Evolutionary conservation across 2,329 filamentous ascomycete species (phyloP), one percentile per base, ranked within the genome.

Genomic region (Neofusicoccum laricinum): DNA sequence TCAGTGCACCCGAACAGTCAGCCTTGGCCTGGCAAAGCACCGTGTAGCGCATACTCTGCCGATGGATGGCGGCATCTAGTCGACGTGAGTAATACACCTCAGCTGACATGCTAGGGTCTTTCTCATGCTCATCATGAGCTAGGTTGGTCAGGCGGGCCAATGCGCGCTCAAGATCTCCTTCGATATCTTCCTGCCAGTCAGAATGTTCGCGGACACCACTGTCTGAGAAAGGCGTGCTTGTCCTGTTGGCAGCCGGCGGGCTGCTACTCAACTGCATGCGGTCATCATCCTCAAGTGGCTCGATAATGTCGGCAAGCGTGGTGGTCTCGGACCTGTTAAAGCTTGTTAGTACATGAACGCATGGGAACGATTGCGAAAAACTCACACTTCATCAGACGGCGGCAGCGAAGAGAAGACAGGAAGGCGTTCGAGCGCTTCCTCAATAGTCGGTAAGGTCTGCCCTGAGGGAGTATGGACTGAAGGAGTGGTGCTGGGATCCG

Each of bases 121-220:
- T 62, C 58, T 68, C 65, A 64, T 72, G 65, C 66, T 73, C 69
- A 62, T 77, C 75, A 7, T 67, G 55, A 2, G 75, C 75, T 6
- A 74, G 66, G 65, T 71, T 71, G 4, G 66, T 69, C 8, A 78
- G 67, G 32, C 75, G 73, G 48, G 68, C 65, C 11, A 77, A 64
- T 11, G 64, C 71, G 5, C 64, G 65, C 11, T 64, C 63, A 7
- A 76, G 53, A 32, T 73, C 71, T 14, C 73, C 71, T 51, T 73
- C 70, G 5, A 75, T 70, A n/a, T 72, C 66, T 2, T 69, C 66
- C 3, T 67, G 68, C 75, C 75, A 77, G 38, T 68, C 69, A 49
- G 61, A 69, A 41, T 70, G 65, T 67, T 77, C 75, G 2, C 65
- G 64, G 17, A 67, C 66, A 7, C 49, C 62, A 11, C 21, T 30